Base-by-base conservation (phyloP, 2,329 filamentous ascomycete species). In the Alternaria gansuensis region DNA sequence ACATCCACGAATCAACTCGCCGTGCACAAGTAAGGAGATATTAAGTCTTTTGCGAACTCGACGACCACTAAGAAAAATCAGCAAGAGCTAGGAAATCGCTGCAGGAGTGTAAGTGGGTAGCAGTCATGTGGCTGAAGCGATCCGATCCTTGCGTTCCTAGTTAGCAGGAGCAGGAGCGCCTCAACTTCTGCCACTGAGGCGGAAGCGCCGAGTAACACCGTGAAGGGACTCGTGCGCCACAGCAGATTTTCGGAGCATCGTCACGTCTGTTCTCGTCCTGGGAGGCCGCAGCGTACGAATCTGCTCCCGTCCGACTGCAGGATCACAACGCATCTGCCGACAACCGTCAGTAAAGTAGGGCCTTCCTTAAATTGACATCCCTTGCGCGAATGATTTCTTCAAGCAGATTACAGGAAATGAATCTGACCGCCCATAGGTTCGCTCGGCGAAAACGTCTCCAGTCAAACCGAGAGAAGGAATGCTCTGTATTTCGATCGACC, bases 401-500 rank as follows among this genome's bases (percentile, higher is more conserved):
- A 17, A 31, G 28, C 10, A 45, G 36, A 29, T 33, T 17, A 45
- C 41, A 45, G 23, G 51, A 43, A 33, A 57, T 39, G 43, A 28
- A 41, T 39, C 28, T 54, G 56, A 54, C 50, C 43, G 37, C 17
- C 43, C 37, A 53, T 52, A 49, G 46, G 21, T 37, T 43, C 34
- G 21, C 37, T 56, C 44, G 26, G 29, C 34, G 34, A 9, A 24
- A 54, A 52, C 40, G 7, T 48, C 17, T 17, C 33, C 36, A 34
- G 48, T 51, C 26, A 57, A 36, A 33, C 39, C 13, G 28, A 33
- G 23, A 39, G 56, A 43, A 43, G 54, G 43, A 51, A 33, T 53
- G 11, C 28, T 41, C 36, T 43, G 41, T 48, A 60, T 58, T 56
- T 37, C 44, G 55, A 64, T 60, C 56, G 54, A 63, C 56, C 54